Conservation (phyloP, 768 basidiomycete genomes). For the Solioccasus polychromus region DNA sequence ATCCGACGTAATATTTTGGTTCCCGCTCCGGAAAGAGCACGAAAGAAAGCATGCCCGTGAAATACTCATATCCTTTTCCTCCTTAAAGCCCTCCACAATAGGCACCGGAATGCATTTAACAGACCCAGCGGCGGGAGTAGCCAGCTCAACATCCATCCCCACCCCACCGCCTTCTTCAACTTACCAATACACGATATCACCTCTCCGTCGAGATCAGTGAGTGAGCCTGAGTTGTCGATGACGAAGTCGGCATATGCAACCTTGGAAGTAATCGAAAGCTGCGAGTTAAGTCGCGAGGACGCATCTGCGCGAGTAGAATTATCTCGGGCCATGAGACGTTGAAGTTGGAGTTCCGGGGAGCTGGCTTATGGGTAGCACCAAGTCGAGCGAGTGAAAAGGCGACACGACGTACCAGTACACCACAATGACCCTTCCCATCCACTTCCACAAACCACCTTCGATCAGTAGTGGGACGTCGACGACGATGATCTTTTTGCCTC, state of each 20-base stretch:
- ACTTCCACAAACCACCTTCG: conserved; percentile 81
- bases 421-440: conserved; percentile 80
- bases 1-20: too few relatives aligned
- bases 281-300: conserved; percentile 70
- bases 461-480: conserved; percentile 92
- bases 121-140: conserved; percentile 53
- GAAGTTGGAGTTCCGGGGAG: conserved; percentile 78
- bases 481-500: conserved; percentile 74
- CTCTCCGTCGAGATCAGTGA: conserved; percentile 58
- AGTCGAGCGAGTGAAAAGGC: conserved; percentile 2
- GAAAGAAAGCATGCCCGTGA: too few relatives aligned
- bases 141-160: conserved; percentile 64
- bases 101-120: conserved; percentile 40
- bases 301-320: conserved; percentile 65
- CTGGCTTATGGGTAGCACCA: conserved; percentile 35
- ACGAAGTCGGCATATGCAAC: conserved; percentile 81
- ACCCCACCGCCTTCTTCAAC: conserved; percentile 47
- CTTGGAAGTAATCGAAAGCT: conserved; percentile 78
- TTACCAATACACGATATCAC: conserved; percentile 38
- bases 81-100: conserved; percentile 34
- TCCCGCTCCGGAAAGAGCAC: too few relatives aligned
- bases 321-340: conserved; percentile 79
- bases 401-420: conserved; percentile 76
- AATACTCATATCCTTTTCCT: too few relatives aligned
- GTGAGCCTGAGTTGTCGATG: conserved; percentile 84